Percentiles rank a stretch among this genome's conserved stretches.
phyloP scores from a whole-genome alignment of 108 stramenopile genomes.

The Heterococcus sp. region DNA sequence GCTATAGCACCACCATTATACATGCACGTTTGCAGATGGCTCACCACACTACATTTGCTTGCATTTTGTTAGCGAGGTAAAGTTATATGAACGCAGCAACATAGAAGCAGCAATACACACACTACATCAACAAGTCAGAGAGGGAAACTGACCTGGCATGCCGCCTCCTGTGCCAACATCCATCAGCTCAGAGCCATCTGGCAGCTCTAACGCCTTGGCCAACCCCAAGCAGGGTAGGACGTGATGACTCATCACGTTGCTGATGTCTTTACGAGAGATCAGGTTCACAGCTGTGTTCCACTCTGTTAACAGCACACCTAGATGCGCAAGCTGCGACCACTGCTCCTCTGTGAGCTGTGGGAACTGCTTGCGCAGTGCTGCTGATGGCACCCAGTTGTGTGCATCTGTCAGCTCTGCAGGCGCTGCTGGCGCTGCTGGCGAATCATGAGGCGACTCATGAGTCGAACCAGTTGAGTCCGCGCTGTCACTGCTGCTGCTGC shows the following conservation, averaged over 20 bases:
- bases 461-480: background rate
- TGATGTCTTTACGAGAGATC: constrained; percentile 52
- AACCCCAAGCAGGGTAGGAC: constrained; percentile 48
- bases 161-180: constrained; percentile 58
- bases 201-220: constrained; percentile 16
- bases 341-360: constrained; percentile 33
- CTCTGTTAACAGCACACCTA: constrained; percentile 30
- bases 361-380: constrained; percentile 6
- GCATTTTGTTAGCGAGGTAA: no score
- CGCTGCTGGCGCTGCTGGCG: background rate
- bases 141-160: constrained; percentile 47
- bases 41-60: no score
- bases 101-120: no score
- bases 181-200: constrained; percentile 19
- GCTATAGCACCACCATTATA: no score
- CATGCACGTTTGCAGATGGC: no score
- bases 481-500: background rate
- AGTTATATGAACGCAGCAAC: no score
- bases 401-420: background rate
- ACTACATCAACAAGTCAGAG: no score
- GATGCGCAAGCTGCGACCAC: constrained; percentile 19
- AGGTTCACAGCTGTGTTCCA: constrained; percentile 56
- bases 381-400: background rate
- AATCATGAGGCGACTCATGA: background rate
- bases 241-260: constrained; percentile 42